These are phyloP conservation scores for Russula foetens DNA, from an alignment of 768 basidiomycete genomes.

Conservation along the genomic window DNA sequence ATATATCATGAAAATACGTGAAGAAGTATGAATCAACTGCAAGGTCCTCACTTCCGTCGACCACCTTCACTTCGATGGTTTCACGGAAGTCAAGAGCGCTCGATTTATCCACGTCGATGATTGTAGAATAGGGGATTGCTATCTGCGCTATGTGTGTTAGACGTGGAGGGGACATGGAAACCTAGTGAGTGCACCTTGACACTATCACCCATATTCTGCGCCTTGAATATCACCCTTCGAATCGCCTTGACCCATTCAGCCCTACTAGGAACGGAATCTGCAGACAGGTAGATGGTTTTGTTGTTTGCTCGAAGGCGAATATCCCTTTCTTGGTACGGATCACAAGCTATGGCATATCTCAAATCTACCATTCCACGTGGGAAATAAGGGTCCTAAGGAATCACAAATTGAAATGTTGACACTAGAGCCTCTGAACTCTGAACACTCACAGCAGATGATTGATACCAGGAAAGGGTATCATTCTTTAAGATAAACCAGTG, in stretches of 20 bases:
- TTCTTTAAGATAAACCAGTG: constrained; percentile 98
- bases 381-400: constrained; percentile 87
- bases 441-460: constrained; percentile 71
- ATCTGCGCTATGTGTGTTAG: constrained; percentile 40
- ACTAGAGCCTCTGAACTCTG: constrained; percentile 1
- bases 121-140: constrained; percentile 85
- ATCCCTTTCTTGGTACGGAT: constrained; percentile 65
- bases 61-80: constrained; percentile 89
- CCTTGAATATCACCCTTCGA: constrained; percentile 89
- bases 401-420: constrained; percentile 1
- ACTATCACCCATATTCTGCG: constrained; percentile 92
- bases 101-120: constrained; percentile 84
- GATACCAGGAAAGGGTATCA: constrained; percentile 94
- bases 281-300: constrained; percentile 59
- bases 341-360: constrained; percentile 88
- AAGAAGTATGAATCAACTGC: constrained; percentile 88
- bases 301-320: constrained; percentile 81
- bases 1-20: constrained; percentile 84
- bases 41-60: constrained; percentile 72
- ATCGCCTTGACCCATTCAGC: constrained; percentile 97
- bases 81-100: constrained; percentile 93
- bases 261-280: constrained; percentile 75
- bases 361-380: constrained; percentile 94
- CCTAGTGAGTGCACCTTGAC: constrained; percentile 58
- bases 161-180: neutral